A percentile compares a stretch with the other conserved stretches of the same genome.
Evolutionary conservation across 2,329 filamentous ascomycete species (phyloP).

Genomic region (Amesomyces nigricolor): DNA sequence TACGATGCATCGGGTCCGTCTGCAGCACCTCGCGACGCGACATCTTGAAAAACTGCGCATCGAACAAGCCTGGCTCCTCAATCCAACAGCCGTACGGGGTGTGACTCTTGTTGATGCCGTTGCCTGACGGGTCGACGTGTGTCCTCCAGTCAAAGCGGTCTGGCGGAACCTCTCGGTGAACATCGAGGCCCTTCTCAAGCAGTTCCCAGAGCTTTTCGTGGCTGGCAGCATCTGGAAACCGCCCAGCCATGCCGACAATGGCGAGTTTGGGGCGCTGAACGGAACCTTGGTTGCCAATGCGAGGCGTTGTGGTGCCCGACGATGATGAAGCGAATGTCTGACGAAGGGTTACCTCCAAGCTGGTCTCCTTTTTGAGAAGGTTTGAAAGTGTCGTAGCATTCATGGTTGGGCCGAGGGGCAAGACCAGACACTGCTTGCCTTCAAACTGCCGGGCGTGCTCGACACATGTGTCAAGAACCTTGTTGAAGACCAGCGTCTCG

Average conservation of each 20-base stretch:
- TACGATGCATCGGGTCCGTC: slow-evolving; percentile 74
- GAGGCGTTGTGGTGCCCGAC: slow-evolving; percentile 31
- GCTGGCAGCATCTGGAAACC: slow-evolving; percentile 68
- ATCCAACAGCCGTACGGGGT: slow-evolving; percentile 72
- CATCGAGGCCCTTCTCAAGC: slow-evolving; percentile 67
- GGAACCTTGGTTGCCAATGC: slow-evolving; percentile 44
- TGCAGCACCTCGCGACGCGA: slow-evolving; percentile 74
- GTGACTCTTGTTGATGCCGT: slow-evolving; percentile 69
- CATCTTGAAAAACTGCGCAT: slow-evolving; percentile 85
- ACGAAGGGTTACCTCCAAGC: slow-evolving; percentile 40
- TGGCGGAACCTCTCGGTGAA: slow-evolving; percentile 60
- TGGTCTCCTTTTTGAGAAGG: slow-evolving; percentile 38
- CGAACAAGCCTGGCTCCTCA: slow-evolving; percentile 70
- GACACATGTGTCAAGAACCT: slow-evolving; percentile 44
- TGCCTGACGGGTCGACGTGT: slow-evolving; percentile 66
- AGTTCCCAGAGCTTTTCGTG: slow-evolving; percentile 71
- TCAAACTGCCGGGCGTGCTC: slow-evolving; percentile 37
- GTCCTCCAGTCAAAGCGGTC: slow-evolving; percentile 70
- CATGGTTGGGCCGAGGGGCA: slow-evolving; percentile 47
- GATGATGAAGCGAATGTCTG: slow-evolving; percentile 30
- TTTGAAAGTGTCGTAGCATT: slow-evolving; percentile 43
- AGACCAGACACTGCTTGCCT: slow-evolving; percentile 39
- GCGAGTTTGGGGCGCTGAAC: slow-evolving; percentile 63
- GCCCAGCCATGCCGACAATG: slow-evolving; percentile 76
- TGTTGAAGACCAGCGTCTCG: slow-evolving; percentile 43